Conservation (phyloP, 106 monocot genomes). For the Gastrodia elata region DNA sequence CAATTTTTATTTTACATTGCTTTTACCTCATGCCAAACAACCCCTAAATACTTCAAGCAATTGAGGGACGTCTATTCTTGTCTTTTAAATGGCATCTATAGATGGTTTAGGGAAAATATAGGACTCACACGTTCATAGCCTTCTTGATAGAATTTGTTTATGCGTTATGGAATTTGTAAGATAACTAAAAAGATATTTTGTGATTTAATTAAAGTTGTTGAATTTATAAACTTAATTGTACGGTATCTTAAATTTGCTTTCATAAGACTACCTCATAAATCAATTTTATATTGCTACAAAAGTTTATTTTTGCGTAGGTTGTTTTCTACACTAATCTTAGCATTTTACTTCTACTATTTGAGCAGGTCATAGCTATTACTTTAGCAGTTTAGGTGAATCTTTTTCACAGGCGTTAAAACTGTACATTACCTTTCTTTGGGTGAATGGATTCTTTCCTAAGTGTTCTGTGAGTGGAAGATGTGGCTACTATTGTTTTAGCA, state of each 20-base stretch:
- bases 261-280: neutral
- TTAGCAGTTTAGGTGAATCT: neutral
- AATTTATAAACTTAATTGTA: neutral
- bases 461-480: neutral
- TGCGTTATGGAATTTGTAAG: no score
- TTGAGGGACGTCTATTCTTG: no score
- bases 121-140: no score
- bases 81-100: no score
- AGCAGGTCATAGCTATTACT: neutral
- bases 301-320: neutral
- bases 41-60: no score
- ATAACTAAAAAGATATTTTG: no score
- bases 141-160: no score
- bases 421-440: neutral
- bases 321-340: neutral
- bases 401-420: neutral
- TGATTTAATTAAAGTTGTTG: no score
- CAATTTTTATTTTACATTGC: no score
- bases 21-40: no score
- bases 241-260: neutral
- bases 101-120: no score
- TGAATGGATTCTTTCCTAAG: neutral
- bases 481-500: neutral
- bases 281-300: neutral
- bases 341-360: neutral